A percentile compares a stretch with the other conserved stretches of the same genome.
Conservation (phyloP, 331 rosid species). For the Telfairia occidentalis region DNA sequence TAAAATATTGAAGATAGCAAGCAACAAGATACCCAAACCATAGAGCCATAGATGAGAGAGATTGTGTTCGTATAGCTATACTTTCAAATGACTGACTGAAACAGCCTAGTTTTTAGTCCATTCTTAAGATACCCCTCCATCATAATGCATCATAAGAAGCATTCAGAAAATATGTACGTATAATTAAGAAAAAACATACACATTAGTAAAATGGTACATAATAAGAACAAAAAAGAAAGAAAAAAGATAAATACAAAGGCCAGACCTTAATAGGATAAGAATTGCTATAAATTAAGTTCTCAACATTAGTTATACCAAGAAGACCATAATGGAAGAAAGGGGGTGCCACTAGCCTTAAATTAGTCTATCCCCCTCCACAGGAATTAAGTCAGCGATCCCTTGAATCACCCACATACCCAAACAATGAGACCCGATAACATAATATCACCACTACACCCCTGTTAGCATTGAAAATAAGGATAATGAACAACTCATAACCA, state of each 20-base stretch:
- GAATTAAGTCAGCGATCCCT: background rate
- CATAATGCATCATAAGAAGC: background rate
- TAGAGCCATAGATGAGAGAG: background rate
- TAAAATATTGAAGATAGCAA: background rate
- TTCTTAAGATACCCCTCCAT: background rate
- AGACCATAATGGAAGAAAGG: background rate
- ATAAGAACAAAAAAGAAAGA: background rate
- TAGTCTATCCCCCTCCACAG: background rate
- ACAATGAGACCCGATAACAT: background rate
- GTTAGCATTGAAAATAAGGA: background rate
- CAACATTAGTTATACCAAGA: background rate
- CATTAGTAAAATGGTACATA: background rate
- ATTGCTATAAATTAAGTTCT: background rate
- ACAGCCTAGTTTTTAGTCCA: background rate
- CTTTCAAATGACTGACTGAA: background rate
- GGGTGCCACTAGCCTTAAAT: background rate
- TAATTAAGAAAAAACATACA: background rate
- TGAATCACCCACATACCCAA: background rate
- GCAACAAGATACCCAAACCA: slow-evolving; percentile 2
- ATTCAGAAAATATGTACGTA: background rate
- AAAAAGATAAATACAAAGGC: background rate
- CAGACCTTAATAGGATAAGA: background rate
- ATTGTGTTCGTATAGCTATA: slow-evolving; percentile 10
- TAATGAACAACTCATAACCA: background rate
- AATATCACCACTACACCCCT: background rate